Conservation (phyloP, 2,329 filamentous ascomycete species). For the Dichotomopilus funicola region DNA sequence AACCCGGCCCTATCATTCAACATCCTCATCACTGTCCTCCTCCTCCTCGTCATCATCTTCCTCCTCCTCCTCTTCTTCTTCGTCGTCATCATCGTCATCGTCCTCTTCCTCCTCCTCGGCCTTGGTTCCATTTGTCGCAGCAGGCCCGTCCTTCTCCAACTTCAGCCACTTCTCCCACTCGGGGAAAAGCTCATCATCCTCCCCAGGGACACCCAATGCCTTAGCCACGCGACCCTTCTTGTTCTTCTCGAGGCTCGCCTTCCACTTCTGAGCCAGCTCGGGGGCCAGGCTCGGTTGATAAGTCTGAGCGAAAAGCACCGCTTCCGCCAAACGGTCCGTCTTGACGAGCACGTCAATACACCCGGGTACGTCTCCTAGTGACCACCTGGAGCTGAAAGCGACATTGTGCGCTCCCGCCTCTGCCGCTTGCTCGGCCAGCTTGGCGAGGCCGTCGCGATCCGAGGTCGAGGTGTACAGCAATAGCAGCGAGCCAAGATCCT, state of each 20-base stretch:
- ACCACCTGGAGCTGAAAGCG: slow-evolving; percentile 85
- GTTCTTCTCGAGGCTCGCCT: slow-evolving; percentile 70
- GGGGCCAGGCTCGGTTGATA: slow-evolving; percentile 78
- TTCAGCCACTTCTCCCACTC: slow-evolving; percentile 90
- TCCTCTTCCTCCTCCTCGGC: slow-evolving; percentile 8
- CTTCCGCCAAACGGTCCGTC: slow-evolving; percentile 76
- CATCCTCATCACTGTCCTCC: no score
- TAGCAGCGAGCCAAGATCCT: slow-evolving; percentile 82
- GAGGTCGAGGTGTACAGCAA: slow-evolving; percentile 83
- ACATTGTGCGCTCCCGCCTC: slow-evolving; percentile 81
- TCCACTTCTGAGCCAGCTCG: slow-evolving; percentile 70
- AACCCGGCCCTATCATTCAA: no score
- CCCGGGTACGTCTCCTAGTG: slow-evolving; percentile 71
- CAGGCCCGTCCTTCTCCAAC: slow-evolving; percentile 65
- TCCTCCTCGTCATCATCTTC: not conserved
- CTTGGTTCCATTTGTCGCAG: slow-evolving; percentile 19
- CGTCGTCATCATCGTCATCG: slow-evolving; percentile 10
- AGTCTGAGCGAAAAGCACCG: slow-evolving; percentile 87
- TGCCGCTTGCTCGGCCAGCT: slow-evolving; percentile 68
- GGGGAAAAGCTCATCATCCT: slow-evolving; percentile 84
- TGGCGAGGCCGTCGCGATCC: slow-evolving; percentile 65
- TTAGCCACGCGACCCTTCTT: slow-evolving; percentile 83
- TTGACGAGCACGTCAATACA: slow-evolving; percentile 74
- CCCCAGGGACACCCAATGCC: slow-evolving; percentile 72
- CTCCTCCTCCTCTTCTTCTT: not conserved